Evolutionary conservation across 1,284 basidiomycete species (phyloP), one percentile per base, ranked within the genome.

Genomic region (Cutaneotrichosporon mucoides): DNA sequence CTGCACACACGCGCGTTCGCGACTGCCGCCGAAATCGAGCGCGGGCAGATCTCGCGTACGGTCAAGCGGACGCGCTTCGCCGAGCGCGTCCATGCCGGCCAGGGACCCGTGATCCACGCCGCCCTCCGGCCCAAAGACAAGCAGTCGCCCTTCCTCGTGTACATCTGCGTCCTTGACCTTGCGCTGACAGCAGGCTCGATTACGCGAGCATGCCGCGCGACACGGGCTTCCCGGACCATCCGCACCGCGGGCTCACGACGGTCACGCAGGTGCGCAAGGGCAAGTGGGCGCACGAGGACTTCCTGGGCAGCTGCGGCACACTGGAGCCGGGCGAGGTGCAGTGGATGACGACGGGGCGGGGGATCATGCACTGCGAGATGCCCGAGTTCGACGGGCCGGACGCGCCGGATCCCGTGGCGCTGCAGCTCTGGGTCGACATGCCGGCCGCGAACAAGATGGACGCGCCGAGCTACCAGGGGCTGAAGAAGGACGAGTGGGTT

Each of bases 361-460:
- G 80, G 0, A 71, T 76, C 70, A 87, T 92, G 58, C 90, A 92
- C 68, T 86, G 88, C 5, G 90, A 83, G 78, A 96, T 97, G 90
- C 94, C 95, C 2, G 81, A 90, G 5, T 59, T 53, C 9, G 54
- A 58, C n/a, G 37, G 33, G 5, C 45, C 47, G 3, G 47, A 50
- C 36, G 9, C 16, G 15, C n/a, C 15, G 8, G 38, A 41, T 7
- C 55, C 49, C n/a, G 15, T 42, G 6, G 93, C 92, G 9, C 81
- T 98, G 46, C 94, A 98, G 71, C 84, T 98, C 16, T 97, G 94
- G 95, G 81, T 97, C 49, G 94, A 97, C 78, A 81, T 97, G 12
- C 95, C 94, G 0, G 87, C 88, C 67, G 73, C 88, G 77, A 84
- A 85, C 75, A 98, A 97, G 79, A 89, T 93, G 84, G 84, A 86